These are phyloP conservation scores for Trichoderma sp. DNA, from an alignment of 2,329 filamentous ascomycete genomes.

Conservation along the genomic window DNA sequence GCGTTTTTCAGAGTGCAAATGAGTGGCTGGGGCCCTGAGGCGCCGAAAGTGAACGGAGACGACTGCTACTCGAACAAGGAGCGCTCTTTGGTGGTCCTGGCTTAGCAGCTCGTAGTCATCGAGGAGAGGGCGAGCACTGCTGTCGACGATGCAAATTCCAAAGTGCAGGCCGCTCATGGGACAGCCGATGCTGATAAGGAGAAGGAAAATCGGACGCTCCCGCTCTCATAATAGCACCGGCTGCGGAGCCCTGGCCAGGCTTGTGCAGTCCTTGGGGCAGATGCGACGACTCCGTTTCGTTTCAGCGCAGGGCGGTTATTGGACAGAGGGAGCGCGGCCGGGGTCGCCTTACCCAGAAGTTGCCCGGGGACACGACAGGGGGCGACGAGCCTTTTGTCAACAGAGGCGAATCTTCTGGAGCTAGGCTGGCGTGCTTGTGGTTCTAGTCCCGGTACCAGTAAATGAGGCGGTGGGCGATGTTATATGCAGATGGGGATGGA, in stretches of 20 bases:
- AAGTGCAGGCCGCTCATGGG: constrained; percentile 50
- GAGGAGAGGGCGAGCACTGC: constrained; percentile 45
- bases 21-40: constrained; percentile 37
- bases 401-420: neutral
- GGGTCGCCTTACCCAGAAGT: constrained; percentile 17
- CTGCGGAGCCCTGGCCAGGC: constrained; percentile 14
- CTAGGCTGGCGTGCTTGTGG: constrained; percentile 9
- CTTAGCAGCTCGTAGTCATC: constrained; percentile 45
- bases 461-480: constrained; percentile 8
- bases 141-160: constrained; percentile 47
- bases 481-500: neutral
- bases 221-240: constrained; percentile 22
- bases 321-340: constrained; percentile 13
- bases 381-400: constrained; percentile 3
- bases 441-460: neutral
- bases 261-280: constrained; percentile 12
- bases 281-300: constrained; percentile 20
- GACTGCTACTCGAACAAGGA: constrained; percentile 43
- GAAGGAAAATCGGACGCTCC: constrained; percentile 25
- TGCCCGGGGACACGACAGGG: constrained; percentile 3
- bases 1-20: constrained; percentile 39
- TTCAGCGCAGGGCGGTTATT: constrained; percentile 19
- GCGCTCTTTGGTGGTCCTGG: constrained; percentile 40
- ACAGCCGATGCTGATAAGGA: constrained; percentile 25
- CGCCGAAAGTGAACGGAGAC: constrained; percentile 41